Base-by-base conservation (phyloP, 805 yeast species). In the Kluyveromyces aestuarii region DNA sequence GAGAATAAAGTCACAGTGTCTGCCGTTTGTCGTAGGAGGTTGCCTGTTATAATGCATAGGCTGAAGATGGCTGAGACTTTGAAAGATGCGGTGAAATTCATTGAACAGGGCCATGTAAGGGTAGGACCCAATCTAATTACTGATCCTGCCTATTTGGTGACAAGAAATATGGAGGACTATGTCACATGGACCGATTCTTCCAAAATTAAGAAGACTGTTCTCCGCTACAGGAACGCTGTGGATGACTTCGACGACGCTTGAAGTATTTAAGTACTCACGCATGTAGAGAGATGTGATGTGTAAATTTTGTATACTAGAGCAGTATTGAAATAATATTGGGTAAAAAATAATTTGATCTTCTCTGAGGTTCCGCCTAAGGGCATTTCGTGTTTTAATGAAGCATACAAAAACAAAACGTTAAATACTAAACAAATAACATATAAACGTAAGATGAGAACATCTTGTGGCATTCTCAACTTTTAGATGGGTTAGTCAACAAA, bases 121-220 rank as follows among this genome's bases (percentile, higher is more conserved):
- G 96, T 93, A 7, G 99, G 99, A 0, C 98, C 98, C 11, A 85
- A 88, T 62, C 84, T 95, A 27, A 83, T 95, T 41, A 90, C 96
- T 1, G 99, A 93, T 66, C 95, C 98, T 3, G 96, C 98, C 0
- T 91, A 83, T 64, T 72, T 95, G 58, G 93, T 93, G 6, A 91
- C 97, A 2, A 77, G 96, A 63, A 87, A 81, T 58, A 76, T 93
- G 85, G 99, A 93, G 64, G 99, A 93, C 66, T 93, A 88, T 66
- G 75, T 93, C 57, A 93, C 99, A 3, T 93, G 99, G 99, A 93
- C 87, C n/a, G 97, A 93, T 61, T 77, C 82, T 40, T 84, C 95
- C 56, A 95, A 93, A 82, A 90, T 95, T 68, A 90, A 86, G 74
- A 77, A 84, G 60, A 88, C 87, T 56, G 80, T 91, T 50, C 80